These are phyloP conservation scores for Furcasterigmium sp. DNA, from an alignment of 2,329 filamentous ascomycete genomes.

Conservation along the genomic window DNA sequence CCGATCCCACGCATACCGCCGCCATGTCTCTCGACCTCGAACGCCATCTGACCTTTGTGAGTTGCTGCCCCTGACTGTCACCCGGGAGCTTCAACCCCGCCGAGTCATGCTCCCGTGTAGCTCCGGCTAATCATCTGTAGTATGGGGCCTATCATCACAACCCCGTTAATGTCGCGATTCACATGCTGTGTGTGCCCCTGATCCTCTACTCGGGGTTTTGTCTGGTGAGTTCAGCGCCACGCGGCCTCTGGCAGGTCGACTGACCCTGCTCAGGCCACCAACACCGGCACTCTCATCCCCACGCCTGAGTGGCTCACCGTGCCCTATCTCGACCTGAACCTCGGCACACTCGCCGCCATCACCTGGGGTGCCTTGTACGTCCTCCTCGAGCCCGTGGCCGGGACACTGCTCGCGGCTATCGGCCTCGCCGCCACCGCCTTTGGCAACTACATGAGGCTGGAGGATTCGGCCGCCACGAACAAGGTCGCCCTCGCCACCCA, in stretches of 20 bases:
- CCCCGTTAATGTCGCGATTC: conserved; percentile 70
- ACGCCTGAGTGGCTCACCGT: conserved; percentile 63
- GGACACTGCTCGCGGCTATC: conserved; percentile 68
- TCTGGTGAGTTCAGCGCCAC: conserved; percentile 52
- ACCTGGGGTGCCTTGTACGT: conserved; percentile 78
- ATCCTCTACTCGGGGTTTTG: conserved; percentile 68
- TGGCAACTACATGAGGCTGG: conserved; percentile 67
- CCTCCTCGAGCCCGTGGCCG: conserved; percentile 89
- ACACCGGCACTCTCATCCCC: conserved; percentile 57
- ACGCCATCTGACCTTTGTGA: conserved; percentile 76
- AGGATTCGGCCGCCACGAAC: conserved; percentile 44
- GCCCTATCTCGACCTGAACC: conserved; percentile 62
- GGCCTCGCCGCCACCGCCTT: conserved; percentile 71
- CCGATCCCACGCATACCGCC: conserved; percentile 8
- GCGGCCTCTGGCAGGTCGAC: not conserved
- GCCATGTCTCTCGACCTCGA: conserved; percentile 70
- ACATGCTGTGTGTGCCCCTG: conserved; percentile 73
- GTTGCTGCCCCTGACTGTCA: conserved; percentile 20
- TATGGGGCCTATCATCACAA: conserved; percentile 84
- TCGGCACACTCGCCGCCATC: conserved; percentile 58
- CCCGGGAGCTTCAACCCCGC: not conserved
- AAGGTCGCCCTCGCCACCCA: conserved; percentile 61
- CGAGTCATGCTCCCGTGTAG: not conserved
- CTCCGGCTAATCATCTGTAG: conserved; percentile 34
- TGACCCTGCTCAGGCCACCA: conserved; percentile 44